Conservation (phyloP, 345 rosid genomes). For the Combretum micranthum region DNA sequence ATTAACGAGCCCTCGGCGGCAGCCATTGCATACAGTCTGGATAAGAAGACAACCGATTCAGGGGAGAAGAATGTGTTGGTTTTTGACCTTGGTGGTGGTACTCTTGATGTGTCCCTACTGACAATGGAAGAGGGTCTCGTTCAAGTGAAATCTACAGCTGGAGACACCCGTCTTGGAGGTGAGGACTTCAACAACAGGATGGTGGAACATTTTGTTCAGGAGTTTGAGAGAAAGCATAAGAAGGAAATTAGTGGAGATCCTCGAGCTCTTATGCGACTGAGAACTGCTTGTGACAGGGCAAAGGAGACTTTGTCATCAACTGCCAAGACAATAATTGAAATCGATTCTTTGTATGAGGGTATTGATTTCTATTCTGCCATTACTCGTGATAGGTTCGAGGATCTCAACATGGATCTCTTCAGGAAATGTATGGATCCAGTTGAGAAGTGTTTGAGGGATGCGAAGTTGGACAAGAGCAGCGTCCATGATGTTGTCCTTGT, state of each 20-base stretch:
- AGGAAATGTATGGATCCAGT: conserved; percentile 49
- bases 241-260: conserved; percentile 30
- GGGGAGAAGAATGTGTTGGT: conserved; percentile 22
- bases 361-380: conserved; percentile 38
- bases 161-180: conserved; percentile 25
- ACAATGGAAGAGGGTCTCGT: conserved; percentile 23
- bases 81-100: conserved; percentile 15
- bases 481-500: conserved; percentile 47
- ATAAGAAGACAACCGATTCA: conserved; percentile 6
- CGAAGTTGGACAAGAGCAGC: conserved; percentile 41
- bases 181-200: conserved; percentile 28
- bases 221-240: conserved; percentile 37
- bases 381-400: conserved; percentile 44
- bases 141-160: conserved; percentile 24
- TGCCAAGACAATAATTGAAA: conserved; percentile 42
- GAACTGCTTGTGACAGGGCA: conserved; percentile 44
- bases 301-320: conserved; percentile 47
- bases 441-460: conserved; percentile 47
- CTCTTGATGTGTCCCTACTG: conserved; percentile 23
- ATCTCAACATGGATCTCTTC: conserved; percentile 43
- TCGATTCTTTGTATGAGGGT: conserved; percentile 37
- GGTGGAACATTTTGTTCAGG: conserved; percentile 45
- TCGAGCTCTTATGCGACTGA: conserved; percentile 38
- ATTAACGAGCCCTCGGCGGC: conserved; percentile 19
- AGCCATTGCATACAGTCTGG: conserved; percentile 18